Base-by-base conservation (phyloP, 768 basidiomycete genomes). In the Symmetrospora coprosmae region DNA sequence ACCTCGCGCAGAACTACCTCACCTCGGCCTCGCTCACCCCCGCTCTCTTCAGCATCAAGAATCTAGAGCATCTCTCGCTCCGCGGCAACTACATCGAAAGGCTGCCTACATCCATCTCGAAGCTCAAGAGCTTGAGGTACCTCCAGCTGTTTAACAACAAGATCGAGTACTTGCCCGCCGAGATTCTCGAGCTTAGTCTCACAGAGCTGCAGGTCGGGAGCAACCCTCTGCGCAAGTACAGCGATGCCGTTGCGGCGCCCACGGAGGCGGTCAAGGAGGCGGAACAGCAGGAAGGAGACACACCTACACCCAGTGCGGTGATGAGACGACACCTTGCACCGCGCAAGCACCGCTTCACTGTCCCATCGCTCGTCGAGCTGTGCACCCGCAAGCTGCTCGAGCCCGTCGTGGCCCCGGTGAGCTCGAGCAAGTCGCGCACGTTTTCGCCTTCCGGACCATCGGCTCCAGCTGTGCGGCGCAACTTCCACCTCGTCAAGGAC, bases 331-430 rank as follows among this genome's bases (percentile, higher is more conserved):
- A 60, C 19, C 65, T 65, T 37, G 59, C 61, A n/a, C 61, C 66
- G 4, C 53, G 61, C 27, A 37, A 9, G 0, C 53, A 34, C 1
- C 63, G 64, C 17, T 65, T 48, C 64, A 17, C 14, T 7, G 45
- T 64, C 6, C 64, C 66, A 9, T 60, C 64, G 1, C 48, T 67
- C 41, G 11, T 25, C 30, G 66, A 67, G 21, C 48, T 49, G 9
- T 55, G 51, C 33, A 40, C 56, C 17, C 64, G 66, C 17, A n/a
- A 25, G 16, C 63, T 67, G 11, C 66, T 67, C 41, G 47, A 55
- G 3, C 35, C 45, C 23, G 40, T 43, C 48, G 41, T 55, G 0
- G 9, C 49, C 27, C 5, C 23, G 0, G 2, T 13, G 0, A 6
- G 6, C 19, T 17, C 37, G 9, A 4, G 31, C 17, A 2, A 50